Evolutionary conservation across 805 yeast species (phyloP), one percentile per base, ranked within the genome.

Genomic region (Yamadazyma phyllophila): DNA sequence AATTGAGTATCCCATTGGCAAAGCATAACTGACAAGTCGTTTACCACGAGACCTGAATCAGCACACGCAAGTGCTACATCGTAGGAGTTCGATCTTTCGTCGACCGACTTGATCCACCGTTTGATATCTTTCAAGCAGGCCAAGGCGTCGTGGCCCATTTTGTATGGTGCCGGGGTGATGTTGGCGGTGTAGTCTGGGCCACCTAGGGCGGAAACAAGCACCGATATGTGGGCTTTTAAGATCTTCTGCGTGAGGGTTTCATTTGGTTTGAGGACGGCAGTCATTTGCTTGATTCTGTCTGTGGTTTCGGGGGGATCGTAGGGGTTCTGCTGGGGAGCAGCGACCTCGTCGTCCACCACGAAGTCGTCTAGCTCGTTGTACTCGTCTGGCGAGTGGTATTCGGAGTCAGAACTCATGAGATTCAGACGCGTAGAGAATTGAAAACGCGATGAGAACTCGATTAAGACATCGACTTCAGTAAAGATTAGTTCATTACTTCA

Each of bases 1-100:
- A 62, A 56, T 26, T 71, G 68, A 12, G 58, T 63, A 41, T 85
- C 89, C 88, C 92, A 87, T 57, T 81, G 83, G 17, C 85, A 73
- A 36, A 94, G 61, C 17, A 94, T 89, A 8, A 83, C 85, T 5
- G 85, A 61, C 44, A 94, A 63, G 63, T 92, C 98, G 54, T 80
- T 81, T 1, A 71, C 60, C 5, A 92, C 83, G 9, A 94, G 70
- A 1, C 85, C 85, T 11, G 86, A 81, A 44, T 87, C 92, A 4
- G 89, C 86, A 51, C 95, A 84, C 0, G 96, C 96, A 41, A 87
- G 74, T 0, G 96, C 96, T 4, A 92, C 97, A 49, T 85, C 89
- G 74, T 82, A 83, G 12, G 83, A 72, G 43, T 79, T 74, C 43
- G 80, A 75, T 36, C 75, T 75, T 46, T 88, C 94, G 62, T 92